phyloP scores from a whole-genome alignment of 2,329 filamentous ascomycete genomes.

The Fusarium foetens region DNA sequence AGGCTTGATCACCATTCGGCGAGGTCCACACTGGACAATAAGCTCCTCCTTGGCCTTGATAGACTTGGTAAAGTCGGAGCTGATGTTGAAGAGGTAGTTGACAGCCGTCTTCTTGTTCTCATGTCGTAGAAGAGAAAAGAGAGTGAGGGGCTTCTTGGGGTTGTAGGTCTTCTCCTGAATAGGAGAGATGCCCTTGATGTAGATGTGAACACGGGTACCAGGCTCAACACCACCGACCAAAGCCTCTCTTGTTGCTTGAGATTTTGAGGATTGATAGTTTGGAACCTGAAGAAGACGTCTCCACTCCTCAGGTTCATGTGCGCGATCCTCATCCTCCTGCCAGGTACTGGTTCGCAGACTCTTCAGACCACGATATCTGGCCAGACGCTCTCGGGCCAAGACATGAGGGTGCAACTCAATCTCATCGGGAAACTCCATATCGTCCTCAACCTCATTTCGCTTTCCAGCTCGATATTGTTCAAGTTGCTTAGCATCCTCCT shows the following conservation, averaged over 20 bases:
- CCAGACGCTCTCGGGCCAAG: conserved; percentile 83
- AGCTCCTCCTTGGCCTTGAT: conserved; percentile 93
- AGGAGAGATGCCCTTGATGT: conserved; percentile 68
- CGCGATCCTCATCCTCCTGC: conserved; percentile 87
- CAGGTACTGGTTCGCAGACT: conserved; percentile 87
- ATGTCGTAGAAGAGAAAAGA: conserved; percentile 90
- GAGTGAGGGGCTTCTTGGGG: conserved; percentile 67
- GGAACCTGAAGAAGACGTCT: conserved; percentile 82
- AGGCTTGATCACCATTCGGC: conserved; percentile 87
- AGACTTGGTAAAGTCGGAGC: conserved; percentile 77
- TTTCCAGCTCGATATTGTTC: conserved; percentile 83
- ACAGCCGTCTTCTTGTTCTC: conserved; percentile 93
- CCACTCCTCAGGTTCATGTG: conserved; percentile 92
- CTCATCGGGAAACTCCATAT: conserved; percentile 96
- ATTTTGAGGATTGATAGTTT: conserved; percentile 89
- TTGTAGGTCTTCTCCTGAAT: conserved; percentile 59
- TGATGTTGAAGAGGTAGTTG: conserved; percentile 90
- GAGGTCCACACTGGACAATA: conserved; percentile 89
- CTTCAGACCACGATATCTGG: conserved; percentile 91
- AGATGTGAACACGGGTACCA: conserved; percentile 83
- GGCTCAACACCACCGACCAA: conserved; percentile 87
- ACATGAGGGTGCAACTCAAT: conserved; percentile 93
- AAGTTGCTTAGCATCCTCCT: conserved; percentile 79
- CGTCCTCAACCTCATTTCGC: conserved; percentile 84
- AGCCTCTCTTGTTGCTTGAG: conserved; percentile 80